These are phyloP conservation scores for Pythium dissotocum DNA, from an alignment of 352 stramenopile species.

Conservation along the genomic window DNA sequence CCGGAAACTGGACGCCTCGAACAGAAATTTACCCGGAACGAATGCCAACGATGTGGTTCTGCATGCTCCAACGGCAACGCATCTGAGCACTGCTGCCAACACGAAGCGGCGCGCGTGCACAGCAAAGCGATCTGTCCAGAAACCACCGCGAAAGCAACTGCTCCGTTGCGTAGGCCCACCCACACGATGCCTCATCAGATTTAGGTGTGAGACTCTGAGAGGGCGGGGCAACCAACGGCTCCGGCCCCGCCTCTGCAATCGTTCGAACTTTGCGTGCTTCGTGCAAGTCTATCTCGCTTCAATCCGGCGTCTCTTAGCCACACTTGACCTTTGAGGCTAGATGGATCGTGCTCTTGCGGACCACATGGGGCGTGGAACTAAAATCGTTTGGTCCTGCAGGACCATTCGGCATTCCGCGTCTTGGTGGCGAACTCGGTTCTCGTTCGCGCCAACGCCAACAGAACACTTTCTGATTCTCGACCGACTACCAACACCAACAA, in stretches of 20 bases:
- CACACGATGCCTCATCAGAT: not conserved
- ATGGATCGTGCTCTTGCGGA: not conserved
- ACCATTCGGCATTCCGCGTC: not conserved
- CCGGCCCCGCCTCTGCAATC: slow-evolving; percentile 1
- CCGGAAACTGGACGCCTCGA: not conserved
- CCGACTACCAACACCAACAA: not conserved
- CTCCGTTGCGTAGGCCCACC: not conserved
- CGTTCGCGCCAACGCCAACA: slow-evolving; percentile 14
- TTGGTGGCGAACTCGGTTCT: not conserved
- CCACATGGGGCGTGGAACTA: slow-evolving; percentile 10
- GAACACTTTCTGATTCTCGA: slow-evolving; percentile 5
- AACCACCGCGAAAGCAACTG: slow-evolving; percentile 4
- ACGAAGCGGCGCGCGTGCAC: not conserved
- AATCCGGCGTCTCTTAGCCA: not conserved
- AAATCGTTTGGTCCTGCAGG: slow-evolving; percentile 8
- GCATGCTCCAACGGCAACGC: not conserved
- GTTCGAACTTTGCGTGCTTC: slow-evolving; percentile 4
- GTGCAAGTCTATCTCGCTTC: not conserved
- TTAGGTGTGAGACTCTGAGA: not conserved
- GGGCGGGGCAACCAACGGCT: slow-evolving; percentile 4
- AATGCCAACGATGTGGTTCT: not conserved
- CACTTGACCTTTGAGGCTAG: not conserved
- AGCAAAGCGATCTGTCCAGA: not conserved
- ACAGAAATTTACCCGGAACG: slow-evolving; percentile 1
- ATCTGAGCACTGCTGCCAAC: not conserved